phyloP scores from a whole-genome alignment of 805 yeast genomes.

The Candida jianshihensis region DNA sequence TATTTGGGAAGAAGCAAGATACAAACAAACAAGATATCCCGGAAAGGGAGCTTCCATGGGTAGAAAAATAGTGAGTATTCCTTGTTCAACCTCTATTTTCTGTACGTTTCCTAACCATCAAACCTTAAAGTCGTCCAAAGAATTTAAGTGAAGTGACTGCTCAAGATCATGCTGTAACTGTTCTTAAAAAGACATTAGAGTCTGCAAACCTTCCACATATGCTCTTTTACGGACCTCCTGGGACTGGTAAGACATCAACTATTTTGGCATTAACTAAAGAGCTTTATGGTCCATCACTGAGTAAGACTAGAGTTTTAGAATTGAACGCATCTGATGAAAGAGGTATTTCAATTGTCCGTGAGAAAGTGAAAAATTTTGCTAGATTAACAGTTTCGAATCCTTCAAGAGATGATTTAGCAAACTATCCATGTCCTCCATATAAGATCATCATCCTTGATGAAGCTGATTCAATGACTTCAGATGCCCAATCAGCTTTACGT shows the following conservation, averaged over 20 bases:
- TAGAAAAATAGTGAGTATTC: constrained; percentile 60
- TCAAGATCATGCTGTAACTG: constrained; percentile 83
- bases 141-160: constrained; percentile 82
- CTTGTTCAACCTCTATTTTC: background rate
- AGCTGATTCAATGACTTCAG: constrained; percentile 96
- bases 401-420: constrained; percentile 51
- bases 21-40: constrained; percentile 10
- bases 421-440: constrained; percentile 95
- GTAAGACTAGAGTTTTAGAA: constrained; percentile 68
- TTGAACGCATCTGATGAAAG: constrained; percentile 88
- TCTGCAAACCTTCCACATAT: constrained; percentile 86
- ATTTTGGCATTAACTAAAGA: constrained; percentile 77
- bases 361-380: constrained; percentile 82
- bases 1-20: constrained; percentile 24
- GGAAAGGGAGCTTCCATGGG: constrained; percentile 66
- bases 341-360: constrained; percentile 83
- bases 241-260: constrained; percentile 89
- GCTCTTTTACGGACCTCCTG: constrained; percentile 92
- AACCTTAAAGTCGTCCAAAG: constrained; percentile 61
- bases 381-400: constrained; percentile 81
- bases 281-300: constrained; percentile 65
- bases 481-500: constrained; percentile 92
- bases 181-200: constrained; percentile 68
- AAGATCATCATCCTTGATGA: constrained; percentile 89
- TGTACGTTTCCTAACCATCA: constrained; percentile 3